Percentiles rank a stretch among this genome's conserved stretches.
Evolutionary conservation across 345 rosid species (phyloP).

Genomic region (Rhizophora apiculata): DNA sequence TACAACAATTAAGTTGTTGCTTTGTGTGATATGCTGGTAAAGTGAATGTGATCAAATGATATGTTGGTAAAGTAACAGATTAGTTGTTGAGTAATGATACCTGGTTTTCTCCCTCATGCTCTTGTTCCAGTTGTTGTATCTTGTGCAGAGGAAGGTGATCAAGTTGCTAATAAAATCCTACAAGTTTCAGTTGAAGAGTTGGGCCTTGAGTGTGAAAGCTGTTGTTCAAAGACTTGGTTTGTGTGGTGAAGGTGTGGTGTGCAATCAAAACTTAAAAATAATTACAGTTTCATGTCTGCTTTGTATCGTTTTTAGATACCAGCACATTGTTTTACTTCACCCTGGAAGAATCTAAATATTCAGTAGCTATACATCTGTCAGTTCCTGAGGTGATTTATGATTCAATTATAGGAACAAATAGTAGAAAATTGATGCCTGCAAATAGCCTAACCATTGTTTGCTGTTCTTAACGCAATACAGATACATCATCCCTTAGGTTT

Average conservation of each 20-base stretch:
- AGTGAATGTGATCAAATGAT: neutral
- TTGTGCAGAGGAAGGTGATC: constrained; percentile 73
- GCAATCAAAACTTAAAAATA: neutral
- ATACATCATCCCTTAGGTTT: neutral
- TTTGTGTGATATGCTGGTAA: neutral
- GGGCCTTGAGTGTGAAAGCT: constrained; percentile 69
- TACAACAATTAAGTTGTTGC: neutral
- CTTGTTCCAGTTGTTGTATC: constrained; percentile 70
- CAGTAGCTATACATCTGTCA: neutral
- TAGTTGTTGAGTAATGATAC: neutral
- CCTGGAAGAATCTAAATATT: neutral
- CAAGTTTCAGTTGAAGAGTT: constrained; percentile 57
- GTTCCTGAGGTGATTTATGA: neutral
- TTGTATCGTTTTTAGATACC: neutral
- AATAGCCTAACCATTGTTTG: neutral
- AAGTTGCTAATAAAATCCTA: constrained; percentile 56
- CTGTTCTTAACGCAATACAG: too few species aligned
- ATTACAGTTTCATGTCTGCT: neutral
- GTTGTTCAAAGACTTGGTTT: constrained; percentile 62
- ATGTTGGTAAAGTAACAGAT: neutral
- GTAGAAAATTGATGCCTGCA: neutral
- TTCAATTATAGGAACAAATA: neutral
- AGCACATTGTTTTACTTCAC: neutral
- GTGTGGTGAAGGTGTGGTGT: constrained; percentile 52
- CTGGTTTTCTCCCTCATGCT: constrained; percentile 20